Conservation (phyloP, 2,329 filamentous ascomycete genomes). For the Trichoderma lentiforme region DNA sequence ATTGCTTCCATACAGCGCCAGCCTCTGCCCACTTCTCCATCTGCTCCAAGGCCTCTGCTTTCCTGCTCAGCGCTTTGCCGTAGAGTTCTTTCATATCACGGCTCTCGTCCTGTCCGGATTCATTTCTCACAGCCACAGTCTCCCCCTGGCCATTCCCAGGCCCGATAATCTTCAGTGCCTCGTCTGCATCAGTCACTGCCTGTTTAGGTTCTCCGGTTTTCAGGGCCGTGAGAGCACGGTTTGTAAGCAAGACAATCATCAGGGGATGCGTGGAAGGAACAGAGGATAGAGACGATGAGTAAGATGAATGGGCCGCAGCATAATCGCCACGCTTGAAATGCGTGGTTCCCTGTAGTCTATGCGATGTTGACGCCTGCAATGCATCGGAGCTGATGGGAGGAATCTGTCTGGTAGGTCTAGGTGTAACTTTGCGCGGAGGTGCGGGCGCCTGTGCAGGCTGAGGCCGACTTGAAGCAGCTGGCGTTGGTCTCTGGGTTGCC, state of each 20-base stretch:
- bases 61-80: constrained; percentile 88
- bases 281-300: constrained; percentile 70
- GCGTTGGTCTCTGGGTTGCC: constrained; percentile 32
- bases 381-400: constrained; percentile 67
- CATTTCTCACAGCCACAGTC: constrained; percentile 64
- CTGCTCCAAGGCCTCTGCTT: constrained; percentile 92
- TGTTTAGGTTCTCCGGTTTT: constrained; percentile 91
- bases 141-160: constrained; percentile 75
- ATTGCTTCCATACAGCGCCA: constrained; percentile 72
- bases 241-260: constrained; percentile 83
- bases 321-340: constrained; percentile 96
- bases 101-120: constrained; percentile 54
- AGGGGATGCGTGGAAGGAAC: constrained; percentile 79
- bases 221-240: constrained; percentile 82
- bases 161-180: constrained; percentile 76
- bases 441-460: constrained; percentile 25
- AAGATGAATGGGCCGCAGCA: constrained; percentile 77
- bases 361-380: constrained; percentile 70
- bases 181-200: constrained; percentile 80
- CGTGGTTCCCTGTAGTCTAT: constrained; percentile 76
- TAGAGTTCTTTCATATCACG: constrained; percentile 93
- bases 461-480: constrained; percentile 36
- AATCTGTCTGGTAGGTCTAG: constrained; percentile 54
- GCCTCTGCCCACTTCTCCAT: constrained; percentile 94
- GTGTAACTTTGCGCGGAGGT: constrained; percentile 40